Evolutionary conservation across 2,329 filamentous ascomycete genomes (phyloP).

Genomic region (Coleophoma cylindrospora): DNA sequence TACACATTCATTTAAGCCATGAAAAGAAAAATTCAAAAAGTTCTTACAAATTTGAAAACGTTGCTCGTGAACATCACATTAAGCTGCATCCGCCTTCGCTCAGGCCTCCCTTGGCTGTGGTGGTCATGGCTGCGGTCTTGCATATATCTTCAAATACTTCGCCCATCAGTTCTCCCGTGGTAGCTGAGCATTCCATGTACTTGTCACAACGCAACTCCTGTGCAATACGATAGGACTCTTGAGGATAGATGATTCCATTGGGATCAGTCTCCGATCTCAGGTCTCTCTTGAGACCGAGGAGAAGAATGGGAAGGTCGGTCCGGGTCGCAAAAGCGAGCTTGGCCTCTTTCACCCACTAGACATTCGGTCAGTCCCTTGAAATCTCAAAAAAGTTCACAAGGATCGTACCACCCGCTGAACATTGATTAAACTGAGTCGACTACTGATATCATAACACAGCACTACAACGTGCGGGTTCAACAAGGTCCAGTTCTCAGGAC

Average conservation of each 20-base stretch:
- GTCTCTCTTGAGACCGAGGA: conserved; percentile 58
- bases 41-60: not conserved
- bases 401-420: conserved; percentile 47
- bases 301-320: conserved; percentile 46
- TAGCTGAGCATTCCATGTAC: conserved; percentile 60
- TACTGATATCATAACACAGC: conserved; percentile 58
- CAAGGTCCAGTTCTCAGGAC: conserved; percentile 53
- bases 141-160: conserved; percentile 58
- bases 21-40: not conserved
- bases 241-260: conserved; percentile 55
- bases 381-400: not conserved
- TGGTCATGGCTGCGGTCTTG: conserved; percentile 44
- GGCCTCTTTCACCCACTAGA: conserved; percentile 53
- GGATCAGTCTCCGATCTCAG: conserved; percentile 50
- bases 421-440: conserved; percentile 51
- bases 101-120: conserved; percentile 36
- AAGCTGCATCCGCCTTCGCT: conserved; percentile 49
- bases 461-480: conserved; percentile 53
- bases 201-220: conserved; percentile 56
- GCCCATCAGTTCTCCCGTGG: conserved; percentile 52
- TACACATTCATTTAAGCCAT: not conserved
- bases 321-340: conserved; percentile 37
- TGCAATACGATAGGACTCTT: conserved; percentile 52
- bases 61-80: conserved; percentile 32
- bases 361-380: not conserved